Evolutionary conservation across 179 eudicot species (phyloP), one percentile per base, ranked within the genome.

Genomic region (Monotropa hypopitys): DNA sequence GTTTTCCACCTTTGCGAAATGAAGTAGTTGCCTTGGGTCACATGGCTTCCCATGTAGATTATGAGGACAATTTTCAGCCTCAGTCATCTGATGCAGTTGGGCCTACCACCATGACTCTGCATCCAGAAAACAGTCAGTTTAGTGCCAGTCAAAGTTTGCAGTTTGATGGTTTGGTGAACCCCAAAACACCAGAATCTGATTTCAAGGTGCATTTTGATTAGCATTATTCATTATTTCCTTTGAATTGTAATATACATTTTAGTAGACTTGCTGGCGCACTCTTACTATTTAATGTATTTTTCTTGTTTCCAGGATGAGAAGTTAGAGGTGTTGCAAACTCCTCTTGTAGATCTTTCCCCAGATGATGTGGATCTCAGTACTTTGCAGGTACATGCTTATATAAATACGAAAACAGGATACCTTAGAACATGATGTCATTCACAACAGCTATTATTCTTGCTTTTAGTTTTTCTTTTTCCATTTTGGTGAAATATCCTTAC

Each of bases 321-420:
- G 62, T 35, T 51, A 72, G 43, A 50, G 75, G 75, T 35, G 18
- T 46, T 23, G 16, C 42, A 81, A 73, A 72, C 86, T 76, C 89
- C 91, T 71, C 90, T 89, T 81, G 75, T 89, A 30, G 96, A 89
- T 83, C 89, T 88, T 59, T 80, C 86, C 63, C 80, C 87, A 46
- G 87, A 61, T 80, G 93, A 89, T 47, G 79, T 93, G 74, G 95
- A 90, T 81, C 87, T 89, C 51, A 85, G 82, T 78, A 82, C 88
- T 38, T 88, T 95, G 84, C 99, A 95, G 99, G 99, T 93, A 82
- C 78, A 83, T 20, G 26, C 73, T 45, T 43, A 70, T 23, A 35
- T 28, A 70, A 46, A 70, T 7, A 54, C 2, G 21, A 28, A 15
- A 70, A 47, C 26, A 2, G 21, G 56, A 5, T 18, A 18, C 33